Percentiles rank a stretch among this genome's conserved stretches.
phyloP scores from a whole-genome alignment of 2,329 filamentous ascomycete genomes.

The Fonsecaea monophora region DNA sequence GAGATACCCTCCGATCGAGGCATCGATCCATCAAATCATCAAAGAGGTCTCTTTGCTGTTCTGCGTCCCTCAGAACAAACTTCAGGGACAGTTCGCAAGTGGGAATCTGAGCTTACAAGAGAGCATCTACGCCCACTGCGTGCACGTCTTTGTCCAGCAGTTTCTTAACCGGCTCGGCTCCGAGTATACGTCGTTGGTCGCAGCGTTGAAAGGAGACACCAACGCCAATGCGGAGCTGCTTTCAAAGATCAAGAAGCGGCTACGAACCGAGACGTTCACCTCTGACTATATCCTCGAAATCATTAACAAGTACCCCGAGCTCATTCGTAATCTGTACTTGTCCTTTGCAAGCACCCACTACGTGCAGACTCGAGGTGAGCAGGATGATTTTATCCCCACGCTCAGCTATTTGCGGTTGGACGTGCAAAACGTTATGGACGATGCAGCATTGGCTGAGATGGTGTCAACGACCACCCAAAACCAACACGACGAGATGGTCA shows the following conservation, averaged over 20 bases:
- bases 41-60: slow-evolving; percentile 97
- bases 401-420: slow-evolving; percentile 71
- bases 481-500: slow-evolving; percentile 97
- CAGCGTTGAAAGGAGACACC: slow-evolving; percentile 80
- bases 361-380: slow-evolving; percentile 68
- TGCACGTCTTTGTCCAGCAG: slow-evolving; percentile 97
- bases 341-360: slow-evolving; percentile 90
- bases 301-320: slow-evolving; percentile 84
- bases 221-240: slow-evolving; percentile 85
- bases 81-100: slow-evolving; percentile 85
- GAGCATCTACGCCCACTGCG: slow-evolving; percentile 94
- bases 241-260: slow-evolving; percentile 90
- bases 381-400: slow-evolving; percentile 73
- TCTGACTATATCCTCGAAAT: slow-evolving; percentile 98
- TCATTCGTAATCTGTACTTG: slow-evolving; percentile 87
- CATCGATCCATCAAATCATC: slow-evolving; percentile 97
- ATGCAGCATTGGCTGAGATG: slow-evolving; percentile 73
- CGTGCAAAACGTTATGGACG: slow-evolving; percentile 76
- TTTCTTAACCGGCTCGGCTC: slow-evolving; percentile 94
- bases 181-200: slow-evolving; percentile 86
- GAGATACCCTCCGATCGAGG: slow-evolving; percentile 80
- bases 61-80: slow-evolving; percentile 96
- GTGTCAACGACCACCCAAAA: slow-evolving; percentile 83
- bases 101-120: slow-evolving; percentile 92
- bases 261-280: slow-evolving; percentile 96